Evolutionary conservation across 495 filamentous ascomycete genomes (phyloP), one percentile per base, ranked within the genome.

Genomic region (Cenococcum geophilum): DNA sequence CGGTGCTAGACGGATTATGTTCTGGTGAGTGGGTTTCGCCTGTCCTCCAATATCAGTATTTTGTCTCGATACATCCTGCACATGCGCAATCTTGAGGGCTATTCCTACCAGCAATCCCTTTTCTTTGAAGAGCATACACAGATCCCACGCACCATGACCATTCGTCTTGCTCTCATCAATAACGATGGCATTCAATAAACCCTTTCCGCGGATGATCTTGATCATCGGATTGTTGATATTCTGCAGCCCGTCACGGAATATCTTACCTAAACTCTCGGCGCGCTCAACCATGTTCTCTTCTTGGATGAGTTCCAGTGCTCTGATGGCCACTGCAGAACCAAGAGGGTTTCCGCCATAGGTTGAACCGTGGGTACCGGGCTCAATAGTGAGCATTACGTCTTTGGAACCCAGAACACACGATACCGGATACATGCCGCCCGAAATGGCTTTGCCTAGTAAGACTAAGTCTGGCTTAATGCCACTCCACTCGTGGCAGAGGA

Each of bases 11-110:
- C 75, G 70, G 57, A 77, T 97, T 76, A 97, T 97, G 72, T 97
- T 97, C 68, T 95, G 84, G 75, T 98, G 93, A 36, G 95, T 99
- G 10, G 95, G 95, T 82, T 99, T 99, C 60, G 93, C 93, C 89
- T 96, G 60, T 60, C 14, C 48, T 45, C 55, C 37, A 40, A 25
- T 21, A 58, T 69, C 47, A 68, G 62, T 35, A 60, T 55, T 32
- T 72, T 68, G 52, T 40, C 55, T 63, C 18, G 51, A 34, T 45
- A 23, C 45, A 27, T 70, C 59, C 60, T 69, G 64, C 4, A 73
- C 59, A 58, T 74, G 75, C 23, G 74, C 73, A 64, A 77, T 77
- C 64, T 76, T 79, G 25, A 76, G 68, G 58, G 75, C 72, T 71
- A 72, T 72, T 76, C 83, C 70, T 73, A 95, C 91, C 82, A 98